Percentiles rank a stretch among this genome's conserved stretches.
Conservation (phyloP, 2,329 filamentous ascomycete genomes). For the Monosporascus sp. region DNA sequence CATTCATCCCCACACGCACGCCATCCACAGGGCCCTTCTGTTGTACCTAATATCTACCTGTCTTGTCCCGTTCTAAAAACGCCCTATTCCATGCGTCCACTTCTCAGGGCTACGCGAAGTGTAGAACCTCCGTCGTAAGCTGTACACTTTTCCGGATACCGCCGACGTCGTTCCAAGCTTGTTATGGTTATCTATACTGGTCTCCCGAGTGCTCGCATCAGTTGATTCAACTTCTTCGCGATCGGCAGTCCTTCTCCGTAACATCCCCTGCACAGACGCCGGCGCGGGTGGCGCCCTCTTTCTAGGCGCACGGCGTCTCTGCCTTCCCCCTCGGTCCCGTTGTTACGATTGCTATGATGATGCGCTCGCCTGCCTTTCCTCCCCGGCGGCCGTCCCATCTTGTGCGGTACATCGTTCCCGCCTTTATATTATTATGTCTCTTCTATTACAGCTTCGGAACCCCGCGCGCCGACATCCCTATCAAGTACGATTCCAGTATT, state of each 20-base stretch:
- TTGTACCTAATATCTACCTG: too few relatives aligned
- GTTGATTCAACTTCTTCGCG: too few relatives aligned
- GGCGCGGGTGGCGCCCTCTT: constrained; percentile 15
- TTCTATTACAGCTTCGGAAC: constrained; percentile 29
- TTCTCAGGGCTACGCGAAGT: too few relatives aligned
- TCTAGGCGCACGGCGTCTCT: constrained; percentile 15
- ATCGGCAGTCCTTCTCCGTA: neutral
- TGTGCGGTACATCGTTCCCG: constrained; percentile 35
- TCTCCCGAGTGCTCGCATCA: too few relatives aligned
- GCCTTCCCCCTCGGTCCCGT: neutral
- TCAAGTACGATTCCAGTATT: constrained; percentile 2
- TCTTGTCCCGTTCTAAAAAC: too few relatives aligned
- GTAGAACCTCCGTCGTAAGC: too few relatives aligned
- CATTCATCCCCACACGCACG: too few relatives aligned
- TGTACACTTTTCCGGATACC: too few relatives aligned
- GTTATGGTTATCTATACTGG: too few relatives aligned
- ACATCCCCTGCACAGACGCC: constrained; percentile 1
- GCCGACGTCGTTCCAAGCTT: too few relatives aligned
- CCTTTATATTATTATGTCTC: constrained; percentile 28
- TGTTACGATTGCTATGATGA: constrained; percentile 8
- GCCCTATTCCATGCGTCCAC: too few relatives aligned
- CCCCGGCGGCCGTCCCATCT: constrained; percentile 39
- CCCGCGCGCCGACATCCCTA: constrained; percentile 9
- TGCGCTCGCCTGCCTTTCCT: constrained; percentile 37
- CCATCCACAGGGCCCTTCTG: too few relatives aligned